Percentiles rank a stretch among this genome's conserved stretches.
phyloP scores from a whole-genome alignment of 306 rosid species.

The Quercus wislizeni region DNA sequence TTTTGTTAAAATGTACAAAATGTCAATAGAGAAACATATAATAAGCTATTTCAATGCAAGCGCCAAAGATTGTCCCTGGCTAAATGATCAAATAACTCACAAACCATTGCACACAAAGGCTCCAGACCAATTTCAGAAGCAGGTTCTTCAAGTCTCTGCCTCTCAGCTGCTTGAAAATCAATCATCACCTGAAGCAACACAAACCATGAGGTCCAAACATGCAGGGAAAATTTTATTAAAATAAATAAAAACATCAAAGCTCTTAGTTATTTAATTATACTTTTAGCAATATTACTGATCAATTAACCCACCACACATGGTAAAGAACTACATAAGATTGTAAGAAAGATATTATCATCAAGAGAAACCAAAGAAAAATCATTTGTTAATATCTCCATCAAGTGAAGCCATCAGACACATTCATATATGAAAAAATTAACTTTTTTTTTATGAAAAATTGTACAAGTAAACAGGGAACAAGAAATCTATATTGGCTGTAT shows the following conservation, averaged over 20 bases:
- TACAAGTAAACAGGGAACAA: too few relatives aligned
- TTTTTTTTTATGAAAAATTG: too few relatives aligned
- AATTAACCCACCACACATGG: not conserved
- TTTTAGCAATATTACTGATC: not conserved
- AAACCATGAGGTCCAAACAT: slow-evolving; percentile 3
- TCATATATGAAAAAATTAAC: not conserved
- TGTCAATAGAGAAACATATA: not conserved
- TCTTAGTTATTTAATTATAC: not conserved
- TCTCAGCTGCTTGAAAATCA: slow-evolving; percentile 97
- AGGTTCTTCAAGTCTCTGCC: slow-evolving; percentile 81
- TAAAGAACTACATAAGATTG: not conserved
- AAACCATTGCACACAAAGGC: slow-evolving; percentile 92
- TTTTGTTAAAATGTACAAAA: slow-evolving; percentile 72
- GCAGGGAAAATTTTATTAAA: not conserved
- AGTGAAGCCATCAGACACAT: not conserved
- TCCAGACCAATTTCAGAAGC: slow-evolving; percentile 96
- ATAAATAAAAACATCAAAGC: not conserved
- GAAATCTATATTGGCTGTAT: too few relatives aligned
- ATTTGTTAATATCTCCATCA: not conserved
- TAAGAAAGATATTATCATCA: not conserved
- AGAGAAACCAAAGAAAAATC: not conserved
- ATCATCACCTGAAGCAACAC: slow-evolving; percentile 74
- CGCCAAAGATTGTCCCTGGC: slow-evolving; percentile 14
- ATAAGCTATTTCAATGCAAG: slow-evolving; percentile 13
- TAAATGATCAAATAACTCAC: slow-evolving; percentile 27